Evolutionary conservation across 2,329 filamentous ascomycete species (phyloP).

Genomic region (Huntiella savannae): DNA sequence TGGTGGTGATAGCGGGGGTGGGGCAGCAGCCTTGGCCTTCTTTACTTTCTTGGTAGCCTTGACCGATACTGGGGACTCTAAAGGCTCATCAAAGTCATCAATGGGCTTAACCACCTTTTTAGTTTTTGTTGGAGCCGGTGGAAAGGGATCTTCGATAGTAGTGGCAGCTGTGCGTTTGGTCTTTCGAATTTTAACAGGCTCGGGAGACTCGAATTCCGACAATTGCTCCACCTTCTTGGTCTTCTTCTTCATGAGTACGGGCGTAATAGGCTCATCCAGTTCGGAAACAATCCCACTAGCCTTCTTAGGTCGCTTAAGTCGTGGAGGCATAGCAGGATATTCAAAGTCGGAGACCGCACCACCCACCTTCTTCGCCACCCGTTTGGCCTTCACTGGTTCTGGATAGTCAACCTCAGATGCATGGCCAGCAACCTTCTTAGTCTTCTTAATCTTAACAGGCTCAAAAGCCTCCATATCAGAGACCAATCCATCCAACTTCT

Average conservation of each 20-base stretch:
- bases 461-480: not conserved
- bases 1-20: conserved; percentile 15
- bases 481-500: not conserved
- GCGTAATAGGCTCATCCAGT: not conserved
- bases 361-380: not conserved
- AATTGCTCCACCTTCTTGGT: not conserved
- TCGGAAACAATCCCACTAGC: not conserved
- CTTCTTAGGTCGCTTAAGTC: conserved; percentile 2
- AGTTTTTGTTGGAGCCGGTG: conserved; percentile 9
- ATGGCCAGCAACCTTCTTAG: not conserved
- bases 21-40: conserved; percentile 3
- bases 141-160: too few relatives aligned
- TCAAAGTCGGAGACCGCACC: not conserved
- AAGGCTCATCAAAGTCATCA: not conserved
- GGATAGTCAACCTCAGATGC: conserved; percentile 8
- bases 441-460: conserved; percentile 2
- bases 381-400: conserved; percentile 5
- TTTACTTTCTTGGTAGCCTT: conserved; percentile 1
- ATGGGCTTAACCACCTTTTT: not conserved
- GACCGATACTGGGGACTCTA: not conserved
- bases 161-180: not conserved
- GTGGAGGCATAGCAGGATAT: not conserved
- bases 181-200: not conserved
- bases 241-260: not conserved
- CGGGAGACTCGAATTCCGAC: not conserved